These are phyloP conservation scores for Trichosporon ovoides DNA, from an alignment of 1,284 basidiomycete species.

Conservation along the genomic window DNA sequence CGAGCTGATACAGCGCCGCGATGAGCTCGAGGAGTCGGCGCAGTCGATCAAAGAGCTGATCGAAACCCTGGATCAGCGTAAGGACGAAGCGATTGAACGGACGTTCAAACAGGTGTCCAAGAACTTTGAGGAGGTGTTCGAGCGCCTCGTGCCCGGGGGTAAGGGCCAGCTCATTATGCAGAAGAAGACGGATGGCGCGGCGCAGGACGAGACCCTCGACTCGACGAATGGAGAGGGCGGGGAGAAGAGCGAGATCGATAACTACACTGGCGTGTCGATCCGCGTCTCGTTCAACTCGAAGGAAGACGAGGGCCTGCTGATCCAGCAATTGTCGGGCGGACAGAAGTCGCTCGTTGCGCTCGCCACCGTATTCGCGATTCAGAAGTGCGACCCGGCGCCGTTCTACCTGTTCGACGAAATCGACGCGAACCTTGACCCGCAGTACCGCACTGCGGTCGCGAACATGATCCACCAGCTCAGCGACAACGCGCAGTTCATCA, in stretches of 20 bases:
- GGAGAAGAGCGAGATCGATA: constrained; percentile 73
- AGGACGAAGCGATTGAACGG: constrained; percentile 96
- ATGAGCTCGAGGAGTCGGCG: constrained; percentile 85
- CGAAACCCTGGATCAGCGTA: constrained; percentile 87
- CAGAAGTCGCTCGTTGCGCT: constrained; percentile 97
- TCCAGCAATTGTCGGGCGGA: constrained; percentile 95
- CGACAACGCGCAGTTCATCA: constrained; percentile 89
- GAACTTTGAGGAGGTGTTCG: constrained; percentile 96
- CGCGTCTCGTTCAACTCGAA: constrained; percentile 99
- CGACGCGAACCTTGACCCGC: constrained; percentile 95
- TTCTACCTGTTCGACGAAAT: constrained; percentile 99
- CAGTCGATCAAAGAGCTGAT: constrained; percentile 91
- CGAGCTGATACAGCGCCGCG: constrained; percentile 74
- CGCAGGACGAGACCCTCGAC: constrained; percentile 15
- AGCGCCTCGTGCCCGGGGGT: constrained; percentile 92
- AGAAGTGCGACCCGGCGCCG: constrained; percentile 97
- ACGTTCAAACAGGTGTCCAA: constrained; percentile 97
- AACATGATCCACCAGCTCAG: constrained; percentile 92
- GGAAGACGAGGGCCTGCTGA: constrained; percentile 87
- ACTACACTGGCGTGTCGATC: constrained; percentile 94
- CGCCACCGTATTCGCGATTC: constrained; percentile 92
- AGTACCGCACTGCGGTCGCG: constrained; percentile 97
- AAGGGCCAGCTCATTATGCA: constrained; percentile 88
- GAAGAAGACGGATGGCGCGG: constrained; percentile 66
- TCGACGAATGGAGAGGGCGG: constrained; percentile 34